Percentiles rank a stretch among this genome's conserved stretches.
Evolutionary conservation across 495 filamentous ascomycete genomes (phyloP).

Genomic region (Aspergillus biplanus): DNA sequence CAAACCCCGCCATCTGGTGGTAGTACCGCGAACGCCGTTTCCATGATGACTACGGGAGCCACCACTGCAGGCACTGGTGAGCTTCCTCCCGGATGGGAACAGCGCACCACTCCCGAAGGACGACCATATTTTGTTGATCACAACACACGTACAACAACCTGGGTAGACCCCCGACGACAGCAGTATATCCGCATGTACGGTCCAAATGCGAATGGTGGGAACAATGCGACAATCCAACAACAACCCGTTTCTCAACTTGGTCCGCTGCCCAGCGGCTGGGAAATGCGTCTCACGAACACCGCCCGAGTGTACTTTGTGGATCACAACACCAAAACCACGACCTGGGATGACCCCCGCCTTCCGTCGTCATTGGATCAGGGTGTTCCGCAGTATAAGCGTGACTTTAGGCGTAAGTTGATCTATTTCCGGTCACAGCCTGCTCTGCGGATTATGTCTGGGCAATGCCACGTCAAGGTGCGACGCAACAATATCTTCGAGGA

Average conservation of each 20-base stretch:
- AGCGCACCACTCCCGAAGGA: slow-evolving; percentile 92
- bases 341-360: slow-evolving; percentile 97
- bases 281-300: slow-evolving; percentile 98
- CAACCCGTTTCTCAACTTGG: slow-evolving; percentile 97
- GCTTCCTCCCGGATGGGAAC: slow-evolving; percentile 94
- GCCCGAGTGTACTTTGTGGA: slow-evolving; percentile 98
- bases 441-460: slow-evolving; percentile 90
- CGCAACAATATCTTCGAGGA: slow-evolving; percentile 98
- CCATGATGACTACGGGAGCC: slow-evolving; percentile 92
- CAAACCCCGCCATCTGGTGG: slow-evolving; percentile 51
- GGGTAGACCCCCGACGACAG: slow-evolving; percentile 98
- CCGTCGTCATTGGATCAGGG: slow-evolving; percentile 98
- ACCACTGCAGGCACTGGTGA: slow-evolving; percentile 95
- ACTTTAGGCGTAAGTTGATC: slow-evolving; percentile 96
- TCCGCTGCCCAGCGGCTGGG: slow-evolving; percentile 96
- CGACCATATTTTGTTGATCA: slow-evolving; percentile 98
- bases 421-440: slow-evolving; percentile 99
- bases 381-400: slow-evolving; percentile 98
- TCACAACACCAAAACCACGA: slow-evolving; percentile 99
- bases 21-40: slow-evolving; percentile 58
- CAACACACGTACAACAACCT: slow-evolving; percentile 97
- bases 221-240: slow-evolving; percentile 86
- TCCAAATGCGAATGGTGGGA: slow-evolving; percentile 69
- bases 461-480: slow-evolving; percentile 97
- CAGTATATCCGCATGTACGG: slow-evolving; percentile 99